These are phyloP conservation scores for Mycena metata DNA, from an alignment of 768 basidiomycete species.

Conservation along the genomic window DNA sequence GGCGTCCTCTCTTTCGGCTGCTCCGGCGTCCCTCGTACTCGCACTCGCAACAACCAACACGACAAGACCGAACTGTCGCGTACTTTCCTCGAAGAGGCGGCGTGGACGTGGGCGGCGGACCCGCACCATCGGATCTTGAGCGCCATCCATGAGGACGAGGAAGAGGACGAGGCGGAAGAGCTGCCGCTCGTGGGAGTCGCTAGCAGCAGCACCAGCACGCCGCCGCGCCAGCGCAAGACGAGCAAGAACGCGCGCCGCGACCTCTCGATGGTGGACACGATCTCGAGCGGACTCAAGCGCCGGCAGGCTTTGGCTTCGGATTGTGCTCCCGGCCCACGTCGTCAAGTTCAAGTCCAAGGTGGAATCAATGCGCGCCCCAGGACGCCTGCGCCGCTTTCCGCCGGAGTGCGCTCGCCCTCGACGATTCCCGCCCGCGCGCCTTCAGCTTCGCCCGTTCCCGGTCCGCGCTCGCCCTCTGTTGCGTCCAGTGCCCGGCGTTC, in stretches of 20 bases:
- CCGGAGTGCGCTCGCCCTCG: too few relatives aligned
- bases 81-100: slow-evolving; percentile 33
- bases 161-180: background rate
- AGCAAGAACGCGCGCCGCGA: slow-evolving; percentile 22
- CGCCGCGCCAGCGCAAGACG: background rate
- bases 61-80: slow-evolving; percentile 25
- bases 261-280: slow-evolving; percentile 27
- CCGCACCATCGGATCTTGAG: slow-evolving; percentile 29
- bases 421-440: too few relatives aligned
- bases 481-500: too few relatives aligned
- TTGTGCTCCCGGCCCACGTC: too few relatives aligned
- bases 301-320: background rate
- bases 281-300: slow-evolving; percentile 38
- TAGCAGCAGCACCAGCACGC: background rate
- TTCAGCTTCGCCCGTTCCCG: too few relatives aligned
- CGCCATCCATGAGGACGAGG: slow-evolving; percentile 22
- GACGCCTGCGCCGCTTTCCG: too few relatives aligned
- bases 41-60: background rate
- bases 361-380: too few relatives aligned
- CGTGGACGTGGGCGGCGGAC: slow-evolving; percentile 31
- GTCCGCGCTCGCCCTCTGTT: too few relatives aligned
- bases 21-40: background rate
- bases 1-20: slow-evolving; percentile 34
- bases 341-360: too few relatives aligned
- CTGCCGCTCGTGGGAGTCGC: background rate